These are phyloP conservation scores for Linnemannia hyalina DNA, from an alignment of 192 early-diverging fungal genomes.

Conservation along the genomic window DNA sequence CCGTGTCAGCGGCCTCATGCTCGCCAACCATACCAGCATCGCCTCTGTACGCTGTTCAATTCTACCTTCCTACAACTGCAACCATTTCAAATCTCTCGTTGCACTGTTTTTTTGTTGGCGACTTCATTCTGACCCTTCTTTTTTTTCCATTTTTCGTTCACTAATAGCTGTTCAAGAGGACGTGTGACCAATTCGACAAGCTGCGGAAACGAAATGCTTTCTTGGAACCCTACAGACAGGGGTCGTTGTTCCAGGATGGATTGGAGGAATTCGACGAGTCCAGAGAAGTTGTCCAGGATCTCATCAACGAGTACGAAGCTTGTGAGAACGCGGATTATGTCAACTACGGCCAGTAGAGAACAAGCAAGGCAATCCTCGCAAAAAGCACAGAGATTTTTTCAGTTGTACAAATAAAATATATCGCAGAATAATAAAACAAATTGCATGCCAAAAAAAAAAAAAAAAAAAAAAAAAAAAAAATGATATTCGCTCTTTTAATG, in stretches of 20 bases:
- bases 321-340: slow-evolving; percentile 94
- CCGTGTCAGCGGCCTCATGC: slow-evolving; percentile 96
- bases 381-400: neutral
- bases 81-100: too few relatives aligned
- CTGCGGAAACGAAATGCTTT: slow-evolving; percentile 96
- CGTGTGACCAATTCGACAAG: slow-evolving; percentile 93
- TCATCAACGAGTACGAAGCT: slow-evolving; percentile 95
- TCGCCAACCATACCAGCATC: slow-evolving; percentile 95
- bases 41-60: slow-evolving; percentile 16
- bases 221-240: slow-evolving; percentile 92
- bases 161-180: slow-evolving; percentile 87
- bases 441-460: neutral
- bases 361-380: too few relatives aligned
- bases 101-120: too few relatives aligned
- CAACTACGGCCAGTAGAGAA: slow-evolving; percentile 59
- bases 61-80: neutral
- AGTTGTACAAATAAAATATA: neutral
- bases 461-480: too few relatives aligned
- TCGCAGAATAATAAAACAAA: neutral
- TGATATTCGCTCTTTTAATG: neutral
- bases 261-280: slow-evolving; percentile 94
- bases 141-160: neutral
- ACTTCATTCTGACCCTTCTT: neutral
- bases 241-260: slow-evolving; percentile 82
- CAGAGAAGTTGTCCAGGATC: slow-evolving; percentile 88